Conservation (phyloP, 805 yeast genomes). For the Maudiozyma saulgeensis region DNA sequence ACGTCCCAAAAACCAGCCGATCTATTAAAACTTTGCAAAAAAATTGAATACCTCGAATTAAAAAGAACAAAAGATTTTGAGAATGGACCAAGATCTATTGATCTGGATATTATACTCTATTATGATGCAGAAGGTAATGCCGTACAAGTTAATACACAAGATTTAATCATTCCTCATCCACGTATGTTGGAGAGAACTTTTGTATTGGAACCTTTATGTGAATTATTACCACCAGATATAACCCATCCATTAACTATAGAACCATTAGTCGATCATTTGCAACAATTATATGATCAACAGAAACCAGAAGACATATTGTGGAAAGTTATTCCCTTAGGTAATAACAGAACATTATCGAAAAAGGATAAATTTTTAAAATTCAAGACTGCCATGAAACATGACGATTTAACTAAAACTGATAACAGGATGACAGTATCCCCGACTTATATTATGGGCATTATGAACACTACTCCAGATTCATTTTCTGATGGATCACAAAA, state of each 20-base stretch:
- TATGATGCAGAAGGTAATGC: conserved; percentile 24
- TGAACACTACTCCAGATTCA: conserved; percentile 89
- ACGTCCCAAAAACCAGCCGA: conserved; percentile 58
- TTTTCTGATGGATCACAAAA: conserved; percentile 78
- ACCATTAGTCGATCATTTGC: conserved; percentile 59
- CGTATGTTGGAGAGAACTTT: conserved; percentile 83
- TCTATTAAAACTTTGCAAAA: conserved; percentile 51
- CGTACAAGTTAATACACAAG: conserved; percentile 42
- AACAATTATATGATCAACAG: conserved; percentile 38
- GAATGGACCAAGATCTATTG: conserved; percentile 89
- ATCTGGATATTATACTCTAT: conserved; percentile 75
- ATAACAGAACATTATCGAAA: conserved; percentile 7
- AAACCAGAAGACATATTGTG: conserved; percentile 45
- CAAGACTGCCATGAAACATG: conserved; percentile 32
- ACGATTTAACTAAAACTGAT: conserved; percentile 34
- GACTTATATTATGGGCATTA: conserved; percentile 75
- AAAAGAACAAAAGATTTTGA: conserved; percentile 67
- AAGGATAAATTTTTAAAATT: conserved; percentile 17
- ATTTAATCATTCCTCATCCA: conserved; percentile 74
- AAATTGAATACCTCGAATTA: conserved; percentile 66
- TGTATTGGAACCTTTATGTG: conserved; percentile 83
- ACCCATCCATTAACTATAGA: conserved; percentile 84
- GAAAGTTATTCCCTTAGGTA: conserved; percentile 40
- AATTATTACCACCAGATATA: conserved; percentile 54
- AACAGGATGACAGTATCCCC: conserved; percentile 20